A percentile compares a stretch with the other conserved stretches of the same genome.
Evolutionary conservation across 352 stramenopile species (phyloP).

Genomic region (Phytophthora cactorum): DNA sequence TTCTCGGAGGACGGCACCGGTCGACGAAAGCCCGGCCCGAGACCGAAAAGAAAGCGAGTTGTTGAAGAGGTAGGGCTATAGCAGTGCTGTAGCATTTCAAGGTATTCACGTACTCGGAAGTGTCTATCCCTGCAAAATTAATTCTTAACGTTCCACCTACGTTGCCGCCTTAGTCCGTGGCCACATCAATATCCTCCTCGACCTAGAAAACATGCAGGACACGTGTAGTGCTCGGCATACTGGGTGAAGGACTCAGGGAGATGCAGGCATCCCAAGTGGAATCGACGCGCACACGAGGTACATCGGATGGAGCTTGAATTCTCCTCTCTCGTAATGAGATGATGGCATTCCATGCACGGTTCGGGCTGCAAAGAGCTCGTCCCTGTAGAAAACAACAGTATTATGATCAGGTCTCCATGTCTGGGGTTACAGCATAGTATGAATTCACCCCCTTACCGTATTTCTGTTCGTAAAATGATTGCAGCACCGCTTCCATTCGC

Average conservation of each 20-base stretch:
- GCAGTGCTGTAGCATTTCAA: neutral
- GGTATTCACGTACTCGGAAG: neutral
- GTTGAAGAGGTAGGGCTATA: neutral
- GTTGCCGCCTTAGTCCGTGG: neutral
- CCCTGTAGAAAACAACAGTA: slow-evolving; percentile 4
- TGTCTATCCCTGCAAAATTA: neutral
- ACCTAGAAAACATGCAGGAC: slow-evolving; percentile 69
- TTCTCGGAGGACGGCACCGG: slow-evolving; percentile 57
- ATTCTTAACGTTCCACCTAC: too few relatives aligned
- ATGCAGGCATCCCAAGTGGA: slow-evolving; percentile 63
- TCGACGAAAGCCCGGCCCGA: slow-evolving; percentile 68
- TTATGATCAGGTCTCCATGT: too few relatives aligned
- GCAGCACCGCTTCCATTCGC: slow-evolving; percentile 46
- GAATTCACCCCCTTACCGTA: slow-evolving; percentile 27
- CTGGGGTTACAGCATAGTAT: neutral
- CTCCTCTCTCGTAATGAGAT: slow-evolving; percentile 41
- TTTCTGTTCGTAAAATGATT: slow-evolving; percentile 41
- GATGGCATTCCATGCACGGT: slow-evolving; percentile 48
- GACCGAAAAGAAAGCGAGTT: slow-evolving; percentile 45
- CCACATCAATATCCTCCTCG: slow-evolving; percentile 31
- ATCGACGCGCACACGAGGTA: slow-evolving; percentile 46
- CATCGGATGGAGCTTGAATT: slow-evolving; percentile 52
- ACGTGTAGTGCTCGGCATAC: slow-evolving; percentile 65
- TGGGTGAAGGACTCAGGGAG: slow-evolving; percentile 65
- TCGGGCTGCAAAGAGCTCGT: slow-evolving; percentile 21